Percentiles rank a stretch among this genome's conserved stretches.
Evolutionary conservation across 2,329 filamentous ascomycete genomes (phyloP).

Genomic region (Fusarium stilboides): DNA sequence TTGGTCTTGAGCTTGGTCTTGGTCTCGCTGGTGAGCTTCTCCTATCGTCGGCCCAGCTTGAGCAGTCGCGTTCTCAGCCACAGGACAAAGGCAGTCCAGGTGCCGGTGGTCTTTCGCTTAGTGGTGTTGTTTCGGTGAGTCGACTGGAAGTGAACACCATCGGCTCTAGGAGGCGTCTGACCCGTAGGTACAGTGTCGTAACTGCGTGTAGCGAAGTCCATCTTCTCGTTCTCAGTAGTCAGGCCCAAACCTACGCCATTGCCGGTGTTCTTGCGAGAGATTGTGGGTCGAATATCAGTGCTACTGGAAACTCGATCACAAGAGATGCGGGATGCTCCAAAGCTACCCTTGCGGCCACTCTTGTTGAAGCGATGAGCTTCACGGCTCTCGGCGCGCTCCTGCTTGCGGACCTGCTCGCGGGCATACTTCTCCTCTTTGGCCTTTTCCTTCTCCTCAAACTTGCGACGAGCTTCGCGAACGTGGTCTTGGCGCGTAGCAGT

Average conservation of each 20-base stretch:
- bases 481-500: constrained; percentile 69
- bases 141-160: constrained; percentile 62
- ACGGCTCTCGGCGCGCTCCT: constrained; percentile 71
- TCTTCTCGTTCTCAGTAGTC: constrained; percentile 57
- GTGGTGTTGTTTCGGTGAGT: constrained; percentile 62
- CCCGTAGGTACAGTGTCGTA: constrained; percentile 61
- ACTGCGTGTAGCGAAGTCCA: constrained; percentile 61
- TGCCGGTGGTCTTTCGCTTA: constrained; percentile 73
- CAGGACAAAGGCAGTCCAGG: constrained; percentile 75
- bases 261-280: constrained; percentile 50
- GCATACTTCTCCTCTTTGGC: constrained; percentile 75
- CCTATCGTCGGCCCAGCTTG: constrained; percentile 59
- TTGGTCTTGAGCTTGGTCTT: constrained; percentile 35
- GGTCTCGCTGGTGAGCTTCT: constrained; percentile 41
- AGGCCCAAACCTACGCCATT: constrained; percentile 38
- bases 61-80: constrained; percentile 72
- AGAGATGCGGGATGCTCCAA: constrained; percentile 52
- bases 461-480: constrained; percentile 73
- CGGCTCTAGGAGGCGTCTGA: constrained; percentile 53
- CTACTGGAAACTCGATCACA: constrained; percentile 54
- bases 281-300: constrained; percentile 50
- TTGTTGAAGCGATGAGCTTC: constrained; percentile 68
- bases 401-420: constrained; percentile 70
- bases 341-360: constrained; percentile 59
- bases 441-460: constrained; percentile 74